Conservation (phyloP, 1,284 basidiomycete species). For the Ustilago shanxiensis region DNA sequence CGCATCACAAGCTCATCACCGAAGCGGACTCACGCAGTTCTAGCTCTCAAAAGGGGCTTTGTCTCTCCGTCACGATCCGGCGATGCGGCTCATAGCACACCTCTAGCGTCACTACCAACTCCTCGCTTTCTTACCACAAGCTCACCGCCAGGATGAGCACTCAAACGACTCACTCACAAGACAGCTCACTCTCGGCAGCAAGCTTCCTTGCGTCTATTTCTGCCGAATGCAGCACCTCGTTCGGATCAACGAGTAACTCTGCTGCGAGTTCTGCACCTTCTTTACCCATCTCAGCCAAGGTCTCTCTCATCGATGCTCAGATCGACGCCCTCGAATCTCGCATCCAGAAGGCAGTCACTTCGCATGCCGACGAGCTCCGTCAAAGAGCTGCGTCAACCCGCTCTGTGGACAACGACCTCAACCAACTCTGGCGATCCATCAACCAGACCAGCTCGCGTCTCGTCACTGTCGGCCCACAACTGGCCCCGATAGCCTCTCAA, state of each 20-base stretch:
- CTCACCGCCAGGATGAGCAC: slow-evolving; percentile 26
- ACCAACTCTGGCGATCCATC: slow-evolving; percentile 45
- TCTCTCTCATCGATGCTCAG: slow-evolving; percentile 52
- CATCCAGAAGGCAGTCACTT: slow-evolving; percentile 27
- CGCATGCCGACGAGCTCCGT: slow-evolving; percentile 38
- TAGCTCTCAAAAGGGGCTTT: background rate
- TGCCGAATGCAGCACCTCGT: slow-evolving; percentile 38
- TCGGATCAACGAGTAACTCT: slow-evolving; percentile 13
- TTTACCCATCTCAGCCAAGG: slow-evolving; percentile 50
- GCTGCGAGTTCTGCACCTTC: slow-evolving; percentile 28
- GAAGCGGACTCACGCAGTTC: background rate
- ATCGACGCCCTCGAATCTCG: slow-evolving; percentile 38
- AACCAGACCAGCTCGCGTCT: slow-evolving; percentile 40
- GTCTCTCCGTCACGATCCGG: background rate
- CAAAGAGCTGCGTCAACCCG: slow-evolving; percentile 28
- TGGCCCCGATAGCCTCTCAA: slow-evolving; percentile 24
- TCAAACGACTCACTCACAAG: slow-evolving; percentile 7
- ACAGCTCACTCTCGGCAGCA: slow-evolving; percentile 37
- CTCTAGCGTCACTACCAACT: background rate
- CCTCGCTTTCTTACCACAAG: background rate
- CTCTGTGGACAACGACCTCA: slow-evolving; percentile 33
- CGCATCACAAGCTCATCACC: background rate
- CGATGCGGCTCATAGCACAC: slow-evolving; percentile 10
- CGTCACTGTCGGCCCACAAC: slow-evolving; percentile 26
- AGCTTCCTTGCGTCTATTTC: slow-evolving; percentile 49